A percentile compares a stretch with the other conserved stretches of the same genome.
Conservation (phyloP, 495 filamentous ascomycete genomes). For the Endocarpon pusillum region DNA sequence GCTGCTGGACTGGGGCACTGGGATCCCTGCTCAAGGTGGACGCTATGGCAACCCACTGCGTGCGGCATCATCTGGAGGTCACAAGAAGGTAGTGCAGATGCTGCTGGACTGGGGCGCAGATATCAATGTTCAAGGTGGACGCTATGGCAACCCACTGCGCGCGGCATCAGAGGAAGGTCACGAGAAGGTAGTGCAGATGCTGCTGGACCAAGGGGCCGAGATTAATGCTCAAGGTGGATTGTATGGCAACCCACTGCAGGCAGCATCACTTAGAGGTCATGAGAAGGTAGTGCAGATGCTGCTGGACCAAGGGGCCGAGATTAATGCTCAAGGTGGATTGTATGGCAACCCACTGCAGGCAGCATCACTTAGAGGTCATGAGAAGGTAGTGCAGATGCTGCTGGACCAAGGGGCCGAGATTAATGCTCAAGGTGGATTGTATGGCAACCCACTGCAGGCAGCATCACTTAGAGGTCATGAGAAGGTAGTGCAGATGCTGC, state of each 20-base stretch:
- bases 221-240: slow-evolving; percentile 4
- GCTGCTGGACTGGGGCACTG: slow-evolving; percentile 13
- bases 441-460: slow-evolving; percentile 8
- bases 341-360: slow-evolving; percentile 11
- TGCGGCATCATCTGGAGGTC: slow-evolving; percentile 26
- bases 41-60: slow-evolving; percentile 7
- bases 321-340: slow-evolving; percentile 4
- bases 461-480: slow-evolving; percentile 5
- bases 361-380: slow-evolving; percentile 29
- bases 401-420: slow-evolving; percentile 14
- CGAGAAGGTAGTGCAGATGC: slow-evolving; percentile 10
- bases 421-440: slow-evolving; percentile 3
- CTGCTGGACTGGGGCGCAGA: slow-evolving; percentile 13
- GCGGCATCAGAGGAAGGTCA: slow-evolving; percentile 25
- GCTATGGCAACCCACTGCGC: slow-evolving; percentile 10
- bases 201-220: slow-evolving; percentile 13
- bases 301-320: slow-evolving; percentile 13
- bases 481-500: slow-evolving; percentile 10
- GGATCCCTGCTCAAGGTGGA: slow-evolving; percentile 6
- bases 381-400: slow-evolving; percentile 1
- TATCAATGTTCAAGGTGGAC: slow-evolving; percentile 4
- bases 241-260: slow-evolving; percentile 8
- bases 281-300: slow-evolving; percentile 10
- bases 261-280: slow-evolving; percentile 5
- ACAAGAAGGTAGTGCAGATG: slow-evolving; percentile 11